phyloP scores from a whole-genome alignment of 768 basidiomycete genomes.

The Psilocybe azurescens region DNA sequence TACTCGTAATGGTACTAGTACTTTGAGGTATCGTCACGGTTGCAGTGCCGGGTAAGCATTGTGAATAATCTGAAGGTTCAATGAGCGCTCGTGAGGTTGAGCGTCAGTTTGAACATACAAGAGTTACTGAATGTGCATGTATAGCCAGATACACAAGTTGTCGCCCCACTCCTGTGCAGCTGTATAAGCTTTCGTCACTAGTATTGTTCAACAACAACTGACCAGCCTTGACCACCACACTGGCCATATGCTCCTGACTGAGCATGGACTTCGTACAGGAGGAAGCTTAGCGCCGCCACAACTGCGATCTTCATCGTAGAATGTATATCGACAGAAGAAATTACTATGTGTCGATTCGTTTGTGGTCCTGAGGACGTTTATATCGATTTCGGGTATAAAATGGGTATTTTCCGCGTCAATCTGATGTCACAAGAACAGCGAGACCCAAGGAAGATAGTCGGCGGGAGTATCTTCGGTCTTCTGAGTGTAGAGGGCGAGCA shows the following conservation, averaged over 20 bases:
- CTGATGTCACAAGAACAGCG: slow-evolving; percentile 5
- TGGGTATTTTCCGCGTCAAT: slow-evolving; percentile 27
- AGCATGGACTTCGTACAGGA: slow-evolving; percentile 30
- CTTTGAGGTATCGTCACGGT: slow-evolving; percentile 19
- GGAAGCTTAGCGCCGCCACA: slow-evolving; percentile 16
- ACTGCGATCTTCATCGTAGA: slow-evolving; percentile 18
- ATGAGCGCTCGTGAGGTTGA: neutral
- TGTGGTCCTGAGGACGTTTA: slow-evolving; percentile 5
- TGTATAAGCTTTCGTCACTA: neutral
- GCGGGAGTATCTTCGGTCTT: slow-evolving; percentile 10
- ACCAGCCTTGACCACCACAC: slow-evolving; percentile 50
- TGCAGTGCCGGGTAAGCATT: slow-evolving; percentile 50
- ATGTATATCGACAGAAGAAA: neutral
- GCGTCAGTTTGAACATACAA: slow-evolving; percentile 30
- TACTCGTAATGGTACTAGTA: slow-evolving; percentile 9
- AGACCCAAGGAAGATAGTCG: slow-evolving; percentile 12
- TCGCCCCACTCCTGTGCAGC: slow-evolving; percentile 42
- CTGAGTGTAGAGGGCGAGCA: neutral
- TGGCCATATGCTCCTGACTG: slow-evolving; percentile 48
- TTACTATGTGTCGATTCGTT: neutral
- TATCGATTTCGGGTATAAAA: slow-evolving; percentile 21
- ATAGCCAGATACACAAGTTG: slow-evolving; percentile 48
- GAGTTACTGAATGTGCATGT: slow-evolving; percentile 44
- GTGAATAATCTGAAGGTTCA: slow-evolving; percentile 51
- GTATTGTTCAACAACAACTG: slow-evolving; percentile 4